These are phyloP conservation scores for Claviceps monticola DNA, from an alignment of 2,329 filamentous ascomycete species.

Conservation along the genomic window DNA sequence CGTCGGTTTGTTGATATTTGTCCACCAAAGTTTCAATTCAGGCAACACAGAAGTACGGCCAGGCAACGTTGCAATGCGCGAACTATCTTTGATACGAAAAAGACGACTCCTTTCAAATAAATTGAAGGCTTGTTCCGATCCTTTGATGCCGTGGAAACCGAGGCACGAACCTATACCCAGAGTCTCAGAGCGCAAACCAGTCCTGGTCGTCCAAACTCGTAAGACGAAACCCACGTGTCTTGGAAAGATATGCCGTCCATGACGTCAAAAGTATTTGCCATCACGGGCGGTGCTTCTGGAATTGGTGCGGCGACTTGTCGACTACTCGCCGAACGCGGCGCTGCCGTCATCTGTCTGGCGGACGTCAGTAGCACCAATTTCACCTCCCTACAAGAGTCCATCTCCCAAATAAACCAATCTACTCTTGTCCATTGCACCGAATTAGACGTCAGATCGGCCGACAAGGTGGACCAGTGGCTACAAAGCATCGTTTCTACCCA, in stretches of 20 bases:
- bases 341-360: background rate
- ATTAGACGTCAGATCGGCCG: background rate
- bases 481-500: background rate
- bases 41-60: too few relatives aligned
- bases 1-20: background rate
- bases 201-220: too few relatives aligned
- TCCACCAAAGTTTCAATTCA: background rate
- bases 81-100: too few relatives aligned
- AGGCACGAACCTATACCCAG: too few relatives aligned
- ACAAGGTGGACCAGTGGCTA: background rate
- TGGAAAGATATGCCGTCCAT: background rate
- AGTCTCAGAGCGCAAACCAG: background rate
- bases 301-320: slow-evolving; percentile 3
- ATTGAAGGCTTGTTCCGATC: too few relatives aligned
- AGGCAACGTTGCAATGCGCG: too few relatives aligned
- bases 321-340: background rate
- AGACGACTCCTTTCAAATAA: background rate
- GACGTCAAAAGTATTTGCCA: background rate
- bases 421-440: background rate
- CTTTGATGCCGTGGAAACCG: too few relatives aligned
- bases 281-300: slow-evolving; percentile 1
- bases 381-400: background rate
- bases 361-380: background rate
- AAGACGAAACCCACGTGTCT: too few relatives aligned
- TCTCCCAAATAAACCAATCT: background rate